A percentile compares a stretch with the other conserved stretches of the same genome.
Conservation (phyloP, 2,329 filamentous ascomycete genomes). For the Colletotrichum tamarilloi region DNA sequence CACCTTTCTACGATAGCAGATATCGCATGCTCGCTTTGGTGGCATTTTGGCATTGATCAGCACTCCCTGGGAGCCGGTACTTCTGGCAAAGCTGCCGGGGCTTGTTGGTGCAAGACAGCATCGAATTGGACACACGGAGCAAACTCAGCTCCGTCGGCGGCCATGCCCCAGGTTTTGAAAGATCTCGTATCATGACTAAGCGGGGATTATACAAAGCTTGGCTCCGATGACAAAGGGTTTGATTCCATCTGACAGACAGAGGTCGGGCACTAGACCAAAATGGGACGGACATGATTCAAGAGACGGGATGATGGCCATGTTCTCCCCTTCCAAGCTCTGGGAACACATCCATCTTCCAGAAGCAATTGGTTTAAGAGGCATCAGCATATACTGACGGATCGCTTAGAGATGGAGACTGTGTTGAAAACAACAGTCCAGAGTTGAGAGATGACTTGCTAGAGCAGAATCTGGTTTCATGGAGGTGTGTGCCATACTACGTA, state of each 20-base stretch:
- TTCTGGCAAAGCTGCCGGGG: background rate
- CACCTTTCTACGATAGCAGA: slow-evolving; percentile 23
- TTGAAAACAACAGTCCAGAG: fast-evolving
- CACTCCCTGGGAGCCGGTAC: background rate
- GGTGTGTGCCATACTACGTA: background rate
- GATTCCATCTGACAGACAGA: background rate
- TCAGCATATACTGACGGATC: background rate
- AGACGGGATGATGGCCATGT: background rate
- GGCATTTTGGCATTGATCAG: slow-evolving; percentile 2
- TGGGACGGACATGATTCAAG: background rate
- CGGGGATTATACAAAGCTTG: background rate
- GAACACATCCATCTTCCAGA: background rate
- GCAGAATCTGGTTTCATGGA: background rate
- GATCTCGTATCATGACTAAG: background rate
- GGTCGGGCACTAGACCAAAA: background rate
- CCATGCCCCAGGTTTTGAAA: background rate
- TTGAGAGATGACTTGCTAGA: background rate
- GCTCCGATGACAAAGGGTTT: background rate
- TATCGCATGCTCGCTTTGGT: slow-evolving; percentile 20
- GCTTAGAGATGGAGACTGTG: too few relatives aligned
- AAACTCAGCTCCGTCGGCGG: background rate
- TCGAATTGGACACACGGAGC: background rate
- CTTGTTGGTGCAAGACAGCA: background rate
- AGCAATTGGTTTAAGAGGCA: background rate
- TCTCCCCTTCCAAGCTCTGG: background rate